A percentile compares a stretch with the other conserved stretches of the same genome.
These are phyloP conservation scores for Ceratocystis cacaofunesta DNA, from an alignment of 2,329 filamentous ascomycete species.

Conservation along the genomic window DNA sequence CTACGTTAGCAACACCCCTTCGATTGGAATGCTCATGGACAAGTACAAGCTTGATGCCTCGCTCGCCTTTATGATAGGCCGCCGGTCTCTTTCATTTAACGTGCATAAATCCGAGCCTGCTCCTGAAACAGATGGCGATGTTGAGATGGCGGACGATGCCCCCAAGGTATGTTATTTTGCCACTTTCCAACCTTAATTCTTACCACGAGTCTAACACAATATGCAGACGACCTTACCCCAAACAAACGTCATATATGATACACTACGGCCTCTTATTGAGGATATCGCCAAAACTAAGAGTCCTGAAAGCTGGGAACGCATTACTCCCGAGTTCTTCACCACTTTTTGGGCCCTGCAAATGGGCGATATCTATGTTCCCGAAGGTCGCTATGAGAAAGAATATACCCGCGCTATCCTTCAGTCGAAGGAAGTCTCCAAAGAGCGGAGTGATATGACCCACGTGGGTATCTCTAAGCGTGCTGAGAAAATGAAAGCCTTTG, in stretches of 20 bases:
- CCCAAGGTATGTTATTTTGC: slow-evolving; percentile 6
- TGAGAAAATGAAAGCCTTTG: slow-evolving; percentile 52
- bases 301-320: slow-evolving; percentile 47
- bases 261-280: slow-evolving; percentile 56
- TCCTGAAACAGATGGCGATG: slow-evolving; percentile 9
- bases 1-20: slow-evolving; percentile 66
- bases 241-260: slow-evolving; percentile 12
- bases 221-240: not conserved
- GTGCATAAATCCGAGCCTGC: slow-evolving; percentile 26
- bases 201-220: not conserved
- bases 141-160: slow-evolving; percentile 16
- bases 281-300: slow-evolving; percentile 48
- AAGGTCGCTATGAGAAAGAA: slow-evolving; percentile 63
- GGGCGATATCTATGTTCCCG: slow-evolving; percentile 64
- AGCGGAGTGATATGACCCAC: slow-evolving; percentile 58
- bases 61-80: slow-evolving; percentile 71
- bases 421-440: slow-evolving; percentile 50
- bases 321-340: slow-evolving; percentile 70
- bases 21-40: slow-evolving; percentile 55
- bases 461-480: slow-evolving; percentile 52
- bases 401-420: slow-evolving; percentile 53
- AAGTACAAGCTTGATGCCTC: slow-evolving; percentile 68
- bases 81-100: slow-evolving; percentile 55
- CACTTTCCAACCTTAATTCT: not conserved
- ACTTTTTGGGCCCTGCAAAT: slow-evolving; percentile 87